Base-by-base conservation (phyloP, 2,329 filamentous ascomycete species). In the Fusarium sp. region DNA sequence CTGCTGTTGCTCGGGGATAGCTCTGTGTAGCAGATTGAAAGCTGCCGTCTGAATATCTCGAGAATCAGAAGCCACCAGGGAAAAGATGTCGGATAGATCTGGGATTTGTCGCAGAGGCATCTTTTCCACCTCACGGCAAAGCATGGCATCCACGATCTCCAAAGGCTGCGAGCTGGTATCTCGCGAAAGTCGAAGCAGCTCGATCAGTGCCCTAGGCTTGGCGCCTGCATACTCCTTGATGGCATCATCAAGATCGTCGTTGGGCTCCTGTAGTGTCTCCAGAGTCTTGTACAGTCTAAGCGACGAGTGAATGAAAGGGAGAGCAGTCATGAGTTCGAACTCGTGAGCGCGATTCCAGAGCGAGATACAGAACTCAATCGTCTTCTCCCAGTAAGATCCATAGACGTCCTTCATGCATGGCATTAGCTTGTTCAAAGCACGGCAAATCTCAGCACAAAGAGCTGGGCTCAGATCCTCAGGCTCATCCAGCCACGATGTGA, bases 211-310 rank as follows among this genome's bases (percentile, higher is more conserved):
- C 5, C 84, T 81, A 2, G 89, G 89, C 41, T 92, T 88, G 0
- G 83, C 81, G 20, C 87, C 82, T n/a, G 89, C 85, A 11, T 88
- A 87, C 14, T 92, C 88, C 62, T 88, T 88, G 79, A 96, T 88
- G 0, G 91, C 91, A 78, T 98, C 95, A 16, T 91, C 84, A 1
- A 98, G 87, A 80, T 98, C 96, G 72, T 98, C 96, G 72, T 98
- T 98, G 3, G 92, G 88, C 20, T 95, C 93, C 20, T 91, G 86
- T 0, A 96, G 82, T 4, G 85, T 86, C 72, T 91, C 89, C 3
- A 98, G 81, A 1, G 86, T 86, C 18, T 86, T 86, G 69, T 92
- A 90, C 0, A 98, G 85, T 79, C 92, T 93, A 29, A 98, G 85
- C 0, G 94, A 94, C 6, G 93, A 88, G 78, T 95, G 88, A 0